These are phyloP conservation scores for Phialophora chinensis DNA, from an alignment of 2,329 filamentous ascomycete genomes.

Conservation along the genomic window DNA sequence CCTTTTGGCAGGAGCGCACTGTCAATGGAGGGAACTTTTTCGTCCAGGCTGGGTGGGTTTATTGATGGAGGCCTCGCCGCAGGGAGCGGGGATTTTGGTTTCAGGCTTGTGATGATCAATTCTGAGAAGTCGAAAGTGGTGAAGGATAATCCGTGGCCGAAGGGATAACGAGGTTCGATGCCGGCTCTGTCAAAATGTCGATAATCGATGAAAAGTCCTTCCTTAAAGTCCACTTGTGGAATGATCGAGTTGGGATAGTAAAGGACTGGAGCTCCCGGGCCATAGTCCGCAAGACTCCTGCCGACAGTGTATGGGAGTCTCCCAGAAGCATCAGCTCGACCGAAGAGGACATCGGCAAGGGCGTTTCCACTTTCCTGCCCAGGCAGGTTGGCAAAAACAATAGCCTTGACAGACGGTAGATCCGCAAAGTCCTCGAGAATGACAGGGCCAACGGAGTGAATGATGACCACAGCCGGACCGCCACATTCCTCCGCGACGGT, in stretches of 20 bases:
- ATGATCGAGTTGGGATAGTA: conserved; percentile 71
- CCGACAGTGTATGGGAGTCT: conserved; percentile 87
- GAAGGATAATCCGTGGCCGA: conserved; percentile 85
- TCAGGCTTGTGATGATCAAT: conserved; percentile 55
- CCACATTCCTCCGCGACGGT: conserved; percentile 72
- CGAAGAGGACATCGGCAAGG: conserved; percentile 78
- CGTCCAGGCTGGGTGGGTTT: conserved; percentile 61
- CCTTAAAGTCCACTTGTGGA: conserved; percentile 81
- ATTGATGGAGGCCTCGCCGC: conserved; percentile 50
- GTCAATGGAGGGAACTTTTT: conserved; percentile 60
- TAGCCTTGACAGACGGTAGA: conserved; percentile 74
- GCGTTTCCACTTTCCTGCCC: conserved; percentile 87
- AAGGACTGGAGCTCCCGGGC: conserved; percentile 71
- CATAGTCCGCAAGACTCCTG: conserved; percentile 75
- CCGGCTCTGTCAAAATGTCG: conserved; percentile 80
- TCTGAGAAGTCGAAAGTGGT: conserved; percentile 71
- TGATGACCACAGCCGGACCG: conserved; percentile 77
- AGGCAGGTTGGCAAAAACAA: conserved; percentile 82
- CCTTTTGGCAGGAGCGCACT: conserved; percentile 66
- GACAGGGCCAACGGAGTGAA: conserved; percentile 85
- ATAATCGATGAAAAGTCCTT: conserved; percentile 89
- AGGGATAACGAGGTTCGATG: conserved; percentile 79
- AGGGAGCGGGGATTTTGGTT: conserved; percentile 57
- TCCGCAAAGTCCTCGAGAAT: conserved; percentile 82
- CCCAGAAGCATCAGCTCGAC: conserved; percentile 77